Evolutionary conservation across 495 filamentous ascomycete species (phyloP), one percentile per base, ranked within the genome.

Genomic region (Penicillium daleae): DNA sequence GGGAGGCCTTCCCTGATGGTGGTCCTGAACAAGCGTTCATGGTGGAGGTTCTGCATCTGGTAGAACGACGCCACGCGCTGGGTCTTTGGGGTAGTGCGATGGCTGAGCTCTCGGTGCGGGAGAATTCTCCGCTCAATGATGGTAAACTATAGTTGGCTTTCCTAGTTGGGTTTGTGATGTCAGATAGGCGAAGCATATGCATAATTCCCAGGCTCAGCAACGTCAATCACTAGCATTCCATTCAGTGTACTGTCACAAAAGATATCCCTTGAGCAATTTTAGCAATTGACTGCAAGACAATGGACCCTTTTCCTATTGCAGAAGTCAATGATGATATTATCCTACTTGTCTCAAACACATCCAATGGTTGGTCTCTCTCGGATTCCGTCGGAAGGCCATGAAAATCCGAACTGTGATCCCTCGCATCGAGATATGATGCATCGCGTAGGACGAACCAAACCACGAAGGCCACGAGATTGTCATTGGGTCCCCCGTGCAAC

Each of bases 1-100:
- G 77, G 77, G 78, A 81, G 48, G 75, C 69, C 0, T 75, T 81
- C 42, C 75, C 77, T 0, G 72, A 74, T 4, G 66, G 62, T 7
- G 76, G 75, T 0, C 74, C 75, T 2, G 78, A 81, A 59, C 76
- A 75, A 17, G 59, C 55, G 13, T 81, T 77, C 17, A 72, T 81
- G 65, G 57, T 61, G 13, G 71, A 77, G 8, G 77, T 81, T 27
- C 42, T 81, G 46, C 68, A 76, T 17, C 60, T 80, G n/a, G 77
- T 81, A 1, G 75, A 77, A 50, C 72, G 66, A 58, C 74, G 78
- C 0, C 77, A 81, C 63, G 58, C 76, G 0, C 60, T 81, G 12
- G 74, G 66, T 0, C 68, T 81, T 33, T 81, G 78, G 78, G 78
- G 78, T 2, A 69, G 74, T 61, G 67, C 61, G 0, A 81, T 81